These are phyloP conservation scores for Fragilariopsis cylindrus DNA, from an alignment of 108 stramenopile species.

Conservation along the genomic window DNA sequence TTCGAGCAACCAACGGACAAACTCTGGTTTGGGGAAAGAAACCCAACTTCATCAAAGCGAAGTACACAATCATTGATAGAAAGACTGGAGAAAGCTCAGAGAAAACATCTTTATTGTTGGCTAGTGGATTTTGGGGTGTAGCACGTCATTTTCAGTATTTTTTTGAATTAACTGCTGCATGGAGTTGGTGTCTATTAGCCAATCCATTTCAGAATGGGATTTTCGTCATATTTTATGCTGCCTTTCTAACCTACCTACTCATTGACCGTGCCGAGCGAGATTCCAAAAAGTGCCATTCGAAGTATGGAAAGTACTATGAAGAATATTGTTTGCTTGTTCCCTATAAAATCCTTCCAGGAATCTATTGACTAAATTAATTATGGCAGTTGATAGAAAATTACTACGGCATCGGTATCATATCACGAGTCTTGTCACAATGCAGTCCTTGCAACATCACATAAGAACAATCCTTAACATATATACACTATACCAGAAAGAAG, in stretches of 20 bases:
- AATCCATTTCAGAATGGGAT: slow-evolving; percentile 64
- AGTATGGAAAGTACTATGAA: slow-evolving; percentile 97
- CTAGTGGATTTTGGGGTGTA: slow-evolving; percentile 87
- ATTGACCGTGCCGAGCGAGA: slow-evolving; percentile 96
- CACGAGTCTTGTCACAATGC: no score
- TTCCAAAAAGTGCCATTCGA: slow-evolving; percentile 89
- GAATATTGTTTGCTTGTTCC: slow-evolving; percentile 91
- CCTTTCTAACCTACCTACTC: slow-evolving; percentile 91
- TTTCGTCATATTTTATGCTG: slow-evolving; percentile 90
- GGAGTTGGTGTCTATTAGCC: slow-evolving; percentile 87
- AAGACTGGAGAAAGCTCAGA: slow-evolving; percentile 45
- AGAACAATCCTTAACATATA: no score
- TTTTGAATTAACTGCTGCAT: slow-evolving; percentile 87
- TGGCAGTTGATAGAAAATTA: no score
- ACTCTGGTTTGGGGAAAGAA: slow-evolving; percentile 88
- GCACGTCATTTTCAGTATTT: slow-evolving; percentile 98
- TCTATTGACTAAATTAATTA: slow-evolving; percentile 35
- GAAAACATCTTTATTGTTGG: slow-evolving; percentile 50
- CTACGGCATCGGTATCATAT: no score
- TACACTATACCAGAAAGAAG: no score
- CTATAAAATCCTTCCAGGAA: slow-evolving; percentile 86
- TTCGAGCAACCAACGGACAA: slow-evolving; percentile 83
- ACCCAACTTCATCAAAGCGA: slow-evolving; percentile 87
- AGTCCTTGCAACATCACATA: no score
- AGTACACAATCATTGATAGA: slow-evolving; percentile 78